These are phyloP conservation scores for Tetrapisispora nanseiensis DNA, from an alignment of 805 yeast genomes.

Conservation along the genomic window DNA sequence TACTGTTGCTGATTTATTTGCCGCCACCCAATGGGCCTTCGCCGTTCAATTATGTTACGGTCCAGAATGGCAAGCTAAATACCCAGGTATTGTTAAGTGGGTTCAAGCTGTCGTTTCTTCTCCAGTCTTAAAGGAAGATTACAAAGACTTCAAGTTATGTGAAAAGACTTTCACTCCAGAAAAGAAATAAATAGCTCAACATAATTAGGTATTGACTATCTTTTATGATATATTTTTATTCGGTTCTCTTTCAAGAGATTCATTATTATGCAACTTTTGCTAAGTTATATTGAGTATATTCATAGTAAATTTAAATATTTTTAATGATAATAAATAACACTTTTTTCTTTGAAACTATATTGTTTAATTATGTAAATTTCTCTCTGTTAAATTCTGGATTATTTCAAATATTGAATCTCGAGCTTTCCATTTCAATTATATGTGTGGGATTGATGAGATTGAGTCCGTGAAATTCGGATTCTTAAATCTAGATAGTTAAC, in stretches of 20 bases:
- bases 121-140: slow-evolving; percentile 6
- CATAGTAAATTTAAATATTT: neutral
- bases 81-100: slow-evolving; percentile 41
- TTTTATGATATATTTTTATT: neutral
- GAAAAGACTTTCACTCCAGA: slow-evolving; percentile 3
- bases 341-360: too few relatives aligned
- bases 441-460: too few relatives aligned
- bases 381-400: too few relatives aligned
- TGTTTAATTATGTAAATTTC: too few relatives aligned
- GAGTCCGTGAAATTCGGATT: too few relatives aligned
- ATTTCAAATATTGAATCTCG: too few relatives aligned
- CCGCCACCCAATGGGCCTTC: slow-evolving; percentile 11
- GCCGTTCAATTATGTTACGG: slow-evolving; percentile 46
- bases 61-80: slow-evolving; percentile 46
- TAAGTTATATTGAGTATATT: slow-evolving; percentile 1
- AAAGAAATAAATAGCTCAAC: neutral
- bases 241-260: neutral
- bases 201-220: slow-evolving; percentile 1
- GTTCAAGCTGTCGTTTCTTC: slow-evolving; percentile 5
- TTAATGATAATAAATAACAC: neutral
- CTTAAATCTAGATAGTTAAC: too few relatives aligned
- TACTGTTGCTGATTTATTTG: slow-evolving; percentile 28
- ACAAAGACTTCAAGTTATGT: slow-evolving; percentile 3
- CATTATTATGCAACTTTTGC: neutral
- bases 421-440: too few relatives aligned